phyloP scores from a whole-genome alignment of 495 filamentous ascomycete species.

The Penicillium malachiteum region DNA sequence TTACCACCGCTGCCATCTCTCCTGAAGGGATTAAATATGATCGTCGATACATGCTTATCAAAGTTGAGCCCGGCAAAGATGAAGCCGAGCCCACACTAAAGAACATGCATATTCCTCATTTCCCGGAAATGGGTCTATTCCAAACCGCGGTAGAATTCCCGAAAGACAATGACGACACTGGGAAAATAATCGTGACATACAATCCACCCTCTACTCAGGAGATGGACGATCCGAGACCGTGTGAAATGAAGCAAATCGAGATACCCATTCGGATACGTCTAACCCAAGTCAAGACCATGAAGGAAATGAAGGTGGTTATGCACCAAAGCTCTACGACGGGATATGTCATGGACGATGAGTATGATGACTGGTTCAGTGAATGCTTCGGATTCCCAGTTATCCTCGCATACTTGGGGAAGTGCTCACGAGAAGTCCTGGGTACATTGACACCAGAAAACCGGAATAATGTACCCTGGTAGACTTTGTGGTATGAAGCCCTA shows the following conservation, averaged over 20 bases:
- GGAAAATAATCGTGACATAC: constrained; percentile 58
- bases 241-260: constrained; percentile 36
- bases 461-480: constrained; percentile 3
- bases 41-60: constrained; percentile 75
- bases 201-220: constrained; percentile 27
- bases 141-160: constrained; percentile 52
- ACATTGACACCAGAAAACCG: constrained; percentile 40
- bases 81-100: constrained; percentile 35
- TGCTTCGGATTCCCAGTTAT: constrained; percentile 67
- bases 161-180: constrained; percentile 19
- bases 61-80: constrained; percentile 39
- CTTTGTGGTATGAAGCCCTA: neutral
- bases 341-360: constrained; percentile 64
- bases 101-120: constrained; percentile 67
- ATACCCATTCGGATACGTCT: constrained; percentile 57
- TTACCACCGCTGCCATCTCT: constrained; percentile 44
- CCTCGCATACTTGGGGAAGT: constrained; percentile 67
- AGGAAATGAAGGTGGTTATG: constrained; percentile 56
- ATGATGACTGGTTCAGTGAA: constrained; percentile 71
- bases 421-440: constrained; percentile 64
- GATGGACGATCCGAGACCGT: constrained; percentile 7
- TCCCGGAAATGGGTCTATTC: constrained; percentile 69
- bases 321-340: constrained; percentile 61
- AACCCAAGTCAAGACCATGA: constrained; percentile 7
- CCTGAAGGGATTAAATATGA: constrained; percentile 74